Conservation (phyloP, 148 eudicot species). For the Diospyros lotus region DNA sequence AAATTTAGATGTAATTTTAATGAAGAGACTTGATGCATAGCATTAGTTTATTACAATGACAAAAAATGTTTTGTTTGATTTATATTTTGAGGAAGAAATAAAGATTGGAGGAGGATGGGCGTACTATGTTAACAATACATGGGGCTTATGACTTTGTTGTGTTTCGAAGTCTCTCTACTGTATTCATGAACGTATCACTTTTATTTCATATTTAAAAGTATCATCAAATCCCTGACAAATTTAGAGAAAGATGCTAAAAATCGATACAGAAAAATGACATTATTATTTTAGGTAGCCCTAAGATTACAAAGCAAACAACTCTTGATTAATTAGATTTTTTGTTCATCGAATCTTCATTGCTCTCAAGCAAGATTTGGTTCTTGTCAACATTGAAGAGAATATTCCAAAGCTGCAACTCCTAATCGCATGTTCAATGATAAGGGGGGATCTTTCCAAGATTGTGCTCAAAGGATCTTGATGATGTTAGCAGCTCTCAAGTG, state of each 20-base stretch:
- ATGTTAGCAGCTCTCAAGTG: no score
- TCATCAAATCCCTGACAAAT: neutral
- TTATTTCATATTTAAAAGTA: conserved; percentile 6
- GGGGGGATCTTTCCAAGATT: no score
- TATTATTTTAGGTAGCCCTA: neutral
- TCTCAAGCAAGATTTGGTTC: neutral
- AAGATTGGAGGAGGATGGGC: neutral
- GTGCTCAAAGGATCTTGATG: no score
- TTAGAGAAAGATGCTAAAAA: neutral
- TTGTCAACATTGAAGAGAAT: neutral
- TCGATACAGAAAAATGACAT: neutral
- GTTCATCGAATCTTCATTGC: neutral
- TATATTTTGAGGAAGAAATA: no score
- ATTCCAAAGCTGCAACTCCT: neutral
- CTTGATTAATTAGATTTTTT: neutral
- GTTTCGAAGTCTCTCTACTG: neutral
- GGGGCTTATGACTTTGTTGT: neutral
- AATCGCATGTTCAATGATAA: no score
- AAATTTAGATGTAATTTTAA: no score
- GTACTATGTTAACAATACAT: conserved; percentile 24
- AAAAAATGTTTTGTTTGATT: no score
- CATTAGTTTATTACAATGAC: no score
- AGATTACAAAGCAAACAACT: neutral
- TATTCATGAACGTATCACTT: neutral
- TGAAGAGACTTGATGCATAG: no score